Conservation (phyloP, 2,329 filamentous ascomycete species). For the Verticillium klebahnii region DNA sequence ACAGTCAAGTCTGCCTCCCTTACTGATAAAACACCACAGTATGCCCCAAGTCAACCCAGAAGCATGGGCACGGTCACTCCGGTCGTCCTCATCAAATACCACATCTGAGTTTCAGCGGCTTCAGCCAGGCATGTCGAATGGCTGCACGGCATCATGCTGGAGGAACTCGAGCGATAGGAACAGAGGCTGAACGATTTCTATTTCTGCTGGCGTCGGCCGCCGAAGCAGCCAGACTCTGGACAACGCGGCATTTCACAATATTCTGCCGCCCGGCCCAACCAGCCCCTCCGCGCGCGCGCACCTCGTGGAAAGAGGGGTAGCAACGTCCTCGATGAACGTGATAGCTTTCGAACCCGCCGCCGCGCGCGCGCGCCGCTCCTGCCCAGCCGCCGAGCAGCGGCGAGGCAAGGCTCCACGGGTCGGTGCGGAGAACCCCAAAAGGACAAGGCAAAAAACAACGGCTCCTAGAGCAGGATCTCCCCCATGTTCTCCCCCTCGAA, state of each 20-base stretch:
- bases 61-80: no score
- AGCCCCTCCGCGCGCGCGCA: slow-evolving; percentile 10
- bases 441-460: background rate
- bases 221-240: slow-evolving; percentile 1
- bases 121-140: no score
- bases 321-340: background rate
- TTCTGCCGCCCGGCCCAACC: slow-evolving; percentile 41
- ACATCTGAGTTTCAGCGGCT: no score
- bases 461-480: slow-evolving; percentile 62
- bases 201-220: slow-evolving; percentile 9
- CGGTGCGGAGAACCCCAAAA: no score
- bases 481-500: slow-evolving; percentile 84
- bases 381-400: no score
- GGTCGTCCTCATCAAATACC: no score
- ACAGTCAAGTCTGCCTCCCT: no score
- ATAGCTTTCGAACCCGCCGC: background rate
- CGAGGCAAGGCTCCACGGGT: no score
- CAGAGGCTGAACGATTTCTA: background rate
- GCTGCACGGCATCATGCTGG: no score
- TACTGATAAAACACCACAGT: no score
- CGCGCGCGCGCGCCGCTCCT: slow-evolving; percentile 8
- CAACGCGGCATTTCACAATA: slow-evolving; percentile 57
- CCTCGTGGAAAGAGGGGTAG: background rate
- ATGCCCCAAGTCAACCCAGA: no score
- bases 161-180: background rate